Base-by-base conservation (phyloP, 768 basidiomycete genomes). In the Coprinellus aureogranulatus region DNA sequence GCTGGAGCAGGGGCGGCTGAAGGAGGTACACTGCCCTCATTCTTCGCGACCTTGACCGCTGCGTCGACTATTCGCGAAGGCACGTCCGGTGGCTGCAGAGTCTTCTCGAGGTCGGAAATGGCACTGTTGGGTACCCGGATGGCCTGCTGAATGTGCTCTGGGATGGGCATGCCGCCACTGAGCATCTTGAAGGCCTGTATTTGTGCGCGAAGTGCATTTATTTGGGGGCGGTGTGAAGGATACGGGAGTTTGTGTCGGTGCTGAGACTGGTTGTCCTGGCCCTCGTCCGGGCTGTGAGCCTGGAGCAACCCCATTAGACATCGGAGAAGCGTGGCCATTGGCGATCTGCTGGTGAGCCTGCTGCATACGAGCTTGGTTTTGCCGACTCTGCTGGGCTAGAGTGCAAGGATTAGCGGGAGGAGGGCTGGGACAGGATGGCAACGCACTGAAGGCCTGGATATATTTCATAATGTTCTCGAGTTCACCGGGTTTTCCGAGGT, bases 181-280 rank as follows among this genome's bases (percentile, higher is more conserved):
- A 94, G 77, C 60, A 85, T 79, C 66, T 88, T 90, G 75, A 87
- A 93, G 3, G 92, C 91, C 49, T 87, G 81, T 16, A 94, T 92
- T 63, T 94, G 92, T 0, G 88, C 85, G 14, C 89, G 82, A n/a
- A 94, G 80, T 10, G 87, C 82, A 56, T 75, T 78, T 47, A 92
- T 85, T 65, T 92, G 92, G 58, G 89, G 87, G 0, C 68, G 74
- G 3, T n/a, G 89, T 87, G 67, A 95, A 93, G 4, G 89, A 88
- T 28, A 92, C 84, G 39, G 90, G 88, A 0, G 89, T 87, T 27
- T 83, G 83, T 1, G 77, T 66, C 12, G 86, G 79, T 23, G 77
- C 67, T 37, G 81, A 74, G 9, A 81, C 84, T 6, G 80, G 42
- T 14, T 83, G 83, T 0, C 77, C 65, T 16, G 85, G 81, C 23